Conservation (phyloP, 805 yeast species). For the Hanseniaspora lindneri region DNA sequence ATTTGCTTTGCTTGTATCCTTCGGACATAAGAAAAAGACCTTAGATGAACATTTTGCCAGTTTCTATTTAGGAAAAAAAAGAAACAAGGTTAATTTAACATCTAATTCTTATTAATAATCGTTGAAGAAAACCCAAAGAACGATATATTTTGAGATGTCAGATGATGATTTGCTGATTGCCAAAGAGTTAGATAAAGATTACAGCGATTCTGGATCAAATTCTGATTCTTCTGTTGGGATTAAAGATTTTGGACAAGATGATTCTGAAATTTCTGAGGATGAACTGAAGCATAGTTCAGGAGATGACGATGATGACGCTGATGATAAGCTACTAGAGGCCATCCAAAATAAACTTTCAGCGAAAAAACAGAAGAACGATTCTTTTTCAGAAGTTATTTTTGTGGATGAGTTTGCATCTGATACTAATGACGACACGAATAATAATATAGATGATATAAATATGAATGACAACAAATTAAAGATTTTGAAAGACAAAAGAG, state of each 20-base stretch:
- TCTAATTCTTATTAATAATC: too few relatives aligned
- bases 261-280: constrained; percentile 8
- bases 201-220: neutral
- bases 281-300: neutral
- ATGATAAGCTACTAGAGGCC: neutral
- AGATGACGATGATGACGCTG: neutral
- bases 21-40: neutral
- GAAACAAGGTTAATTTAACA: neutral
- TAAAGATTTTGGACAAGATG: constrained; percentile 11
- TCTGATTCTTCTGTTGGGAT: constrained; percentile 14
- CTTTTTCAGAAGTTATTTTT: neutral
- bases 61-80: too few relatives aligned
- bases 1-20: too few relatives aligned
- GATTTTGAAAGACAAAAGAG: constrained; percentile 1
- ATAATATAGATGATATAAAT: constrained; percentile 12
- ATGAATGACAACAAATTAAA: constrained; percentile 7
- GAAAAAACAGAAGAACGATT: neutral
- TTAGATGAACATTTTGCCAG: neutral
- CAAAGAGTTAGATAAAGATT: neutral
- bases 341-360: neutral
- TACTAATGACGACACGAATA: neutral
- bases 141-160: neutral
- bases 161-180: neutral
- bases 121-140: too few relatives aligned
- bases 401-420: constrained; percentile 16